Evolutionary conservation across 371 early-diverging fungal species (phyloP), one percentile per base, ranked within the genome.

Genomic region (Dentiscutata heterogama): DNA sequence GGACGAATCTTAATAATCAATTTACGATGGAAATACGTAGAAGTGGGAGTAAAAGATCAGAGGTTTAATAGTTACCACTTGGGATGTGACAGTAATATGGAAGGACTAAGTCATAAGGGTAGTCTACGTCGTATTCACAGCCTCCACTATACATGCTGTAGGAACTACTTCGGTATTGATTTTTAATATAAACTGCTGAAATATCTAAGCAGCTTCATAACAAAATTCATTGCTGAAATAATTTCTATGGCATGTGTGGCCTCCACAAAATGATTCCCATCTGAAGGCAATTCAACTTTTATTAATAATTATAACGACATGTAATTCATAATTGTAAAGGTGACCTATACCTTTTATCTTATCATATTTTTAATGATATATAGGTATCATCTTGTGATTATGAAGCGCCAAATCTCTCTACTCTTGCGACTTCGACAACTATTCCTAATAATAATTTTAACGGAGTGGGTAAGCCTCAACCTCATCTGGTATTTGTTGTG

Each of bases 11-110:
- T 35, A 35, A 35, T 35, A 35, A 35, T 35, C 35, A 35, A 35
- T 35, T 70, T 42, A 46, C 42, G 2, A 20, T 1, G 13, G 10
- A 71, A 50, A 11, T 22, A 35, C 29, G 8, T 84, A 95, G 94
- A 91, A 91, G 73, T 97, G 97, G 97, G 96, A 97, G 84, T 85
- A 89, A 51, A 97, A 96, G 84, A 90, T 97, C 51, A 91, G 93
- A 73, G 90, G 90, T 80, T 91, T 94, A 51, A 89, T 92, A 42
- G 96, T 96, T 8, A 51, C 72, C 46, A 1, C 29, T 3, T 72
- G 72, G 73, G 31, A 70, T 64, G n/a, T 11, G 35, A 71, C 6
- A n/a, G 20, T 50, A 14, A 8, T 50, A 16, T 22, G 11, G 72
- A 51, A 27, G 72, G 50, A 22, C 11, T 11, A n/a, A 68, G 39